phyloP scores from a whole-genome alignment of 345 rosid species.

The Eucalyptus grandis region DNA sequence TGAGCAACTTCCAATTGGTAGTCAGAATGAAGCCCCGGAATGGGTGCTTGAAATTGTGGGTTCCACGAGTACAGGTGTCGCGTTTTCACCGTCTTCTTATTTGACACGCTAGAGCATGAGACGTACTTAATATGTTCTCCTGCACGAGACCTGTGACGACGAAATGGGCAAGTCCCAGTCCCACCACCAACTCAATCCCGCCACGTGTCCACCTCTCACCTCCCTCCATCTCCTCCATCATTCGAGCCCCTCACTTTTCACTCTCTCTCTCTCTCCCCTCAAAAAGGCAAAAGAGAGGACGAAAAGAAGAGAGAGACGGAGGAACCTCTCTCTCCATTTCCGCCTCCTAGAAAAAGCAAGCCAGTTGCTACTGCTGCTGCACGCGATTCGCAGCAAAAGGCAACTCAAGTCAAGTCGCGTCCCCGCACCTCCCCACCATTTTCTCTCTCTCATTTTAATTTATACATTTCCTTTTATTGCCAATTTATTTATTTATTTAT shows the following conservation, averaged over 20 bases:
- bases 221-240: not conserved
- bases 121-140: too few species aligned
- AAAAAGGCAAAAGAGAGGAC: not conserved
- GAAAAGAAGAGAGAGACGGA: not conserved
- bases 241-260: not conserved
- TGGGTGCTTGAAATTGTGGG: too few species aligned
- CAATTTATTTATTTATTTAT: too few species aligned
- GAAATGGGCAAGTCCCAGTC: not conserved
- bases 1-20: not conserved
- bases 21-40: not conserved
- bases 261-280: not conserved
- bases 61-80: too few species aligned
- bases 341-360: not conserved
- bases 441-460: not conserved
- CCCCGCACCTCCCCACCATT: not conserved
- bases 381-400: not conserved
- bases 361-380: not conserved
- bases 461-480: not conserved
- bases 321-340: not conserved
- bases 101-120: too few species aligned
- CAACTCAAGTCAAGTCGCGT: not conserved
- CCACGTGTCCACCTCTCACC: not conserved
- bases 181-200: not conserved
- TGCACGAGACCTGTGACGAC: fast-evolving
- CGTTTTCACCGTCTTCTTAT: too few species aligned